Conservation (phyloP, 768 basidiomycete genomes). For the Galerina sulciceps region DNA sequence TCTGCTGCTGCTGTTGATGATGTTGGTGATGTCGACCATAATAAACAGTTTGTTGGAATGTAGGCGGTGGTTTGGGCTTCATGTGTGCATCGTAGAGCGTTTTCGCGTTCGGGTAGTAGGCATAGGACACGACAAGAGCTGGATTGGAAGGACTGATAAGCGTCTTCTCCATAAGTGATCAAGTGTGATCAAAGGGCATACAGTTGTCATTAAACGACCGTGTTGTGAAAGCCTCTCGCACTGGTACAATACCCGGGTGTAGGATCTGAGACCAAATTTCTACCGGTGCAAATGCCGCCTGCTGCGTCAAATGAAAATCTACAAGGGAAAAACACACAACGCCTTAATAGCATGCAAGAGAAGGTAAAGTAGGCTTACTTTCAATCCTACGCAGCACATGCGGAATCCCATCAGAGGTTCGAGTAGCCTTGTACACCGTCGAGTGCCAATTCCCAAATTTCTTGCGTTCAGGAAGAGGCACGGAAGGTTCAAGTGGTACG, state of each 20-base stretch:
- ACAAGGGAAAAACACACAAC: slow-evolving; percentile 15
- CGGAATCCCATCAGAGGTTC: slow-evolving; percentile 72
- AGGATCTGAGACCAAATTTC: slow-evolving; percentile 85
- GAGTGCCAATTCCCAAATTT: slow-evolving; percentile 87
- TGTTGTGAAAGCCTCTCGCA: slow-evolving; percentile 95
- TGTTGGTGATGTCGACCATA: slow-evolving; percentile 25
- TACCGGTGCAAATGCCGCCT: slow-evolving; percentile 79
- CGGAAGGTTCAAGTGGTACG: slow-evolving; percentile 70
- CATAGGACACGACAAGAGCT: slow-evolving; percentile 93
- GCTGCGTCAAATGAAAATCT: slow-evolving; percentile 87
- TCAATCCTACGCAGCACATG: slow-evolving; percentile 87
- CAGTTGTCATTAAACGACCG: slow-evolving; percentile 91
- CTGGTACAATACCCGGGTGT: slow-evolving; percentile 83
- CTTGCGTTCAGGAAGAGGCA: slow-evolving; percentile 56
- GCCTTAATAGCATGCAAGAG: slow-evolving; percentile 5
- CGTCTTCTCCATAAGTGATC: not conserved
- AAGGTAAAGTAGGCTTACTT: slow-evolving; percentile 52
- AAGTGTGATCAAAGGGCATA: slow-evolving; percentile 40
- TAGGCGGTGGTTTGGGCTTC: slow-evolving; percentile 49
- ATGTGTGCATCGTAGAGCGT: slow-evolving; percentile 84
- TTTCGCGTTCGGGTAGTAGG: slow-evolving; percentile 83
- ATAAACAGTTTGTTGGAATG: slow-evolving; percentile 26
- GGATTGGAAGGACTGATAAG: not conserved
- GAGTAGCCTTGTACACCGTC: slow-evolving; percentile 82
- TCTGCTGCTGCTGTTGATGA: slow-evolving; percentile 27